Evolutionary conservation across 2,329 filamentous ascomycete species (phyloP), one percentile per base, ranked within the genome.

Genomic region (Penicillium vulpinum): DNA sequence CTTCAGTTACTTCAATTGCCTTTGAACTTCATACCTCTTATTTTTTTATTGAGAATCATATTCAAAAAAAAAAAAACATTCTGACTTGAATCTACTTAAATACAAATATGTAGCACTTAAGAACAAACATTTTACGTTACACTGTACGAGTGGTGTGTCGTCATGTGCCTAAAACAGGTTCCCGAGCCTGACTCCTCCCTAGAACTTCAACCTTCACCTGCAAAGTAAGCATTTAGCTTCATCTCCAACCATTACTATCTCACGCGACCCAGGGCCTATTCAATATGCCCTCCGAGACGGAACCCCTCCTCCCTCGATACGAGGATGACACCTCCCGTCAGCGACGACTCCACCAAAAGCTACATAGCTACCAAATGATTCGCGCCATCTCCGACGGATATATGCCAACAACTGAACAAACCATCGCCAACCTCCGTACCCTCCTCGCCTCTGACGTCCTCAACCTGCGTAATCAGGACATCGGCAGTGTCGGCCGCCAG

Each of bases 351-450:
- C 90, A 93, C 69, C 87, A 93, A 74, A 97, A 96, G 80, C 83
- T 97, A 59, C 93, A 96, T 76, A 88, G 88, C 26, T 97, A 96
- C 71, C 91, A 96, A 80, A 96, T 96, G 88, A 72, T 92, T 28
- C 85, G 90, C 51, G 93, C 93, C 53, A 73, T 97, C 10, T 84
- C 85, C 1, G 85, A 90, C 68, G 93, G 93, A 6, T 97, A 87
- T 75, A 92, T 97, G 89, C 93, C 93, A 45, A 94, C 91, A 6
- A 97, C 90, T 11, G 88, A 94, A 65, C 93, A 97, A 73, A 71
- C 83, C 64, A 88, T 94, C 67, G 80, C 88, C 71, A 92, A 95
- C 63, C 79, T 97, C 3, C 86, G 91, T 63, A 90, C 88, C 2
- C 77, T 97, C 1, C 81, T 96, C 9, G 85, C 90, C 4, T 87